Evolutionary conservation across 2,329 filamentous ascomycete genomes (phyloP).

Genomic region (Elsinoe fawcettii): DNA sequence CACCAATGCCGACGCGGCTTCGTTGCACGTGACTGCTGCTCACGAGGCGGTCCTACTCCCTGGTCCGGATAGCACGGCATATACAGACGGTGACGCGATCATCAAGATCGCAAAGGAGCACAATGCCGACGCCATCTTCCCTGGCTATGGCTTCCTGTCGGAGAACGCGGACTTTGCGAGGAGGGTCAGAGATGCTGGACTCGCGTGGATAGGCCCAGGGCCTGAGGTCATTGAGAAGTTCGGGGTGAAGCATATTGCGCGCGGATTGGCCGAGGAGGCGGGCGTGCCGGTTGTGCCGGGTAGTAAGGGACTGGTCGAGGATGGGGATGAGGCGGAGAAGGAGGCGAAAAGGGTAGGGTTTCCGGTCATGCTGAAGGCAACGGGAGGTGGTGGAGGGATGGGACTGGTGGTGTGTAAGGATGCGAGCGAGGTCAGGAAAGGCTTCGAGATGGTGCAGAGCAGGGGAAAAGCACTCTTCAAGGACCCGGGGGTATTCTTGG

Average conservation of each 20-base stretch:
- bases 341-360: constrained; percentile 41
- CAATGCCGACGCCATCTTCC: constrained; percentile 52
- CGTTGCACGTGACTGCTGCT: constrained; percentile 47
- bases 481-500: constrained; percentile 75
- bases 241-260: constrained; percentile 52
- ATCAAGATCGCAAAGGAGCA: constrained; percentile 45
- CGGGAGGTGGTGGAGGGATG: constrained; percentile 63
- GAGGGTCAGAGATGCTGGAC: constrained; percentile 44
- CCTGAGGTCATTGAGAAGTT: constrained; percentile 47
- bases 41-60: constrained; percentile 46
- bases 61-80: constrained; percentile 42
- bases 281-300: constrained; percentile 50
- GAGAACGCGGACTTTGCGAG: constrained; percentile 57
- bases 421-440: constrained; percentile 60
- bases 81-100: constrained; percentile 42
- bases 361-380: constrained; percentile 52
- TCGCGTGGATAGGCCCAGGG: constrained; percentile 54
- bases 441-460: constrained; percentile 54
- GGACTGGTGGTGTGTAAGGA: constrained; percentile 69
- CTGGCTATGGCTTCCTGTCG: constrained; percentile 60
- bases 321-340: constrained; percentile 40
- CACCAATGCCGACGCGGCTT: constrained; percentile 48
- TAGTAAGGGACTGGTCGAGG: constrained; percentile 41
- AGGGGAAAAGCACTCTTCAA: constrained; percentile 75
- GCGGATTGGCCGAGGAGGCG: constrained; percentile 45